A percentile compares a stretch with the other conserved stretches of the same genome.
These are phyloP conservation scores for Halophytophthora batemanensis DNA, from an alignment of 352 stramenopile species.

Conservation along the genomic window DNA sequence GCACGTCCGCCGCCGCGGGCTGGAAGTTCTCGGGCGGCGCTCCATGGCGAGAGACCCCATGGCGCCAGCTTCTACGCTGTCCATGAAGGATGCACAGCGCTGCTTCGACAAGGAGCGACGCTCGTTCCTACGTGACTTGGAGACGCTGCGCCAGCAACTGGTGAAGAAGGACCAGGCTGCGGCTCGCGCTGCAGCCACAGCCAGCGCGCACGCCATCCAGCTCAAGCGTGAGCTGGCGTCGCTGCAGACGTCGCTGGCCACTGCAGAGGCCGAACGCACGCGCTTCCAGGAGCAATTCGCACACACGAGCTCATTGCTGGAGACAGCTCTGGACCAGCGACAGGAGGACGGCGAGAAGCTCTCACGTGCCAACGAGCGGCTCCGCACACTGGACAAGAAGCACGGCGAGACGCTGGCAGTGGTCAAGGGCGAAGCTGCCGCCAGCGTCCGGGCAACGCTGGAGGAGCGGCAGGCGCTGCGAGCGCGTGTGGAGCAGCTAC, in stretches of 20 bases:
- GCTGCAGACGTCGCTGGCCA: conserved; percentile 37
- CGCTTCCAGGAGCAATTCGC: conserved; percentile 52
- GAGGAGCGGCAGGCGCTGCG: conserved; percentile 75
- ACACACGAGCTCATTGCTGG: conserved; percentile 69
- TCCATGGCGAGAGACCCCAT: conserved; percentile 20
- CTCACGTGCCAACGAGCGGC: conserved; percentile 39
- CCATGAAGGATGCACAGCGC: conserved; percentile 68
- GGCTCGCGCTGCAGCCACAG: conserved; percentile 39
- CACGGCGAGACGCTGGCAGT: conserved; percentile 58
- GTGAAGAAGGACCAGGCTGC: conserved; percentile 70
- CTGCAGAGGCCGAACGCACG: conserved; percentile 44
- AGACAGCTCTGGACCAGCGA: conserved; percentile 72
- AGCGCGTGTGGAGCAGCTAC: conserved; percentile 57
- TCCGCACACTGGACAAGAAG: conserved; percentile 60
- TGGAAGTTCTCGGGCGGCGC: background rate
- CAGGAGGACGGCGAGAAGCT: conserved; percentile 63
- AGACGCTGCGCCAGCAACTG: conserved; percentile 69
- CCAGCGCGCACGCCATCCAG: conserved; percentile 64
- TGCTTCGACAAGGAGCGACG: conserved; percentile 81
- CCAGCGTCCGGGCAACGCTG: conserved; percentile 52
- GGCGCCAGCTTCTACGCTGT: conserved; percentile 35
- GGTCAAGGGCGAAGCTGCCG: conserved; percentile 48
- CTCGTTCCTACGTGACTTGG: conserved; percentile 62
- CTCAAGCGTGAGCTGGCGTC: conserved; percentile 77
- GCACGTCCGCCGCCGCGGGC: conserved; percentile 7